Base-by-base conservation (phyloP, 148 eudicot genomes). In the Dianthus caryophyllus region DNA sequence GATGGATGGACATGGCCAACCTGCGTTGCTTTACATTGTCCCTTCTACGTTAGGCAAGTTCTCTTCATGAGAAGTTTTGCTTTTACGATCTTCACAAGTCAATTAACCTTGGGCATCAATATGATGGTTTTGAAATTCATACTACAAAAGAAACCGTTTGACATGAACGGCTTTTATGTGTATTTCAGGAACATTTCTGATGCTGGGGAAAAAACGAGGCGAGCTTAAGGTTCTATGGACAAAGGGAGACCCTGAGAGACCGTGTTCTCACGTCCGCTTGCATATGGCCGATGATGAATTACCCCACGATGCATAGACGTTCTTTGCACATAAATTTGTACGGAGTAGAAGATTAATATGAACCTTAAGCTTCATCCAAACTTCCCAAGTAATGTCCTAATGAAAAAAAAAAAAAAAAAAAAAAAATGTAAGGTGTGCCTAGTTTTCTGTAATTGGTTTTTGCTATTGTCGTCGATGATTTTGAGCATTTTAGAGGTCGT, bases 1-100 rank as follows among this genome's bases (percentile, higher is more conserved):
- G 84, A 90, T 86, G 97, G 87, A 83, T 54, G 95, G 95, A 52
- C 97, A 88, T 77, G 97, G 97, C 71, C 95, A 88, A 74, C 97
- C 97, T 18, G 97, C 97, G 27, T 71, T 90, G 72, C 85, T 88
- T 38, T 90, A 90, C 75, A 90, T 90, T 8, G 91, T 88, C 25
- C 97, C 95, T 1, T 83, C 83, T 69, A 90, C 87, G 6, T 84
- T 90, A 22, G 95, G 95, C 84, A 84, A 66, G 51, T 51, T 65
- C 24, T 67, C 49, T 43, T 31, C 27, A 14, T 22, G 10, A 15
- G 12, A 22, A 62, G 33, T 29, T 30, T n/a, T 58, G 44, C 13
- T 13, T 31, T 24, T 3, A 17, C 14, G 13, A 20, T 48, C 17
- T 67, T 67, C 11, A 41, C 63, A 2, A 59, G 63, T 59, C 24